Base-by-base conservation (phyloP, 2,329 filamentous ascomycete genomes). In the Pseudogymnoascus sp. region DNA sequence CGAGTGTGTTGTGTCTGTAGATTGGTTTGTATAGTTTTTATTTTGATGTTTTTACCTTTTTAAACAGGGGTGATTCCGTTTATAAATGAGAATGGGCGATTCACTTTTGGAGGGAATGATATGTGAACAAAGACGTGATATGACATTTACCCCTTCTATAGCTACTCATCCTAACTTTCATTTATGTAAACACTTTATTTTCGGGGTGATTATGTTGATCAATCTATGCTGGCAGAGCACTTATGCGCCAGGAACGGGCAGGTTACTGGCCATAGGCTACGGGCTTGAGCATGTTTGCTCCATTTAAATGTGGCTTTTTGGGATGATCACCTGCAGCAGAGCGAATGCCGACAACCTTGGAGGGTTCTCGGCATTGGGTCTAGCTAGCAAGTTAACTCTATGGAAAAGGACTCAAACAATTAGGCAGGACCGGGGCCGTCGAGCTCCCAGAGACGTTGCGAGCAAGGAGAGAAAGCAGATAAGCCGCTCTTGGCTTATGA, bases 301-400 rank as follows among this genome's bases (percentile, higher is more conserved):
- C 50, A 56, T 56, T 56, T 56, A 56, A 33, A 56, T 18, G 50
- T 33, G 50, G 50, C 50, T 56, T 56, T 56, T 56, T 28, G 11
- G 2, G 50, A 33, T 56, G 50, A 56, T 56, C 50, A 56, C 28
- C 50, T 56, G 50, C 50, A 14, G 5, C 5, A 56, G 2, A 21
- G 28, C 28, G 5, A 33, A 56, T 56, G 5, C 50, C 28, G 28
- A 21, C 28, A 33, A 35, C n/a, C 50, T n/a, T 35, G 28, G 16
- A 18, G 28, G 5, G 11, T 33, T 31, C n/a, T 35, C 50, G 28
- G 50, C 50, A 56, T 33, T 21, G 16, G 50, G 16, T 33, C n/a
- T 18, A 56, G 16, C 16, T 21, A 56, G 10, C 28, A 33, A 21
- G 50, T 16, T 21, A 56, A 56, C 50, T 33, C n/a, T 10, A 31